phyloP scores from a whole-genome alignment of 73 alveolate species.

The Tetrahymena borealis region DNA sequence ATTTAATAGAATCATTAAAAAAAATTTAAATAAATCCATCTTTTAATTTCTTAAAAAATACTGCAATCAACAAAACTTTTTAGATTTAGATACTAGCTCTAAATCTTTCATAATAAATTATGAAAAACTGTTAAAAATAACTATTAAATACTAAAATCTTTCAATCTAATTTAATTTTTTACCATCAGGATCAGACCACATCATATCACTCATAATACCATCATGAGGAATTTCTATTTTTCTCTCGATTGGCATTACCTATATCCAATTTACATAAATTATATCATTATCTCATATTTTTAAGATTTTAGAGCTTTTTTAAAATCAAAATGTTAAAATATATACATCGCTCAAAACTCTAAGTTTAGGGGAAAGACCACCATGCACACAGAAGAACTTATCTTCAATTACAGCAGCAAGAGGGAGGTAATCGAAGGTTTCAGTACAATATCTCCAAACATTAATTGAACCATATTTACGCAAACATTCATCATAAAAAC shows the following conservation, averaged over 20 bases:
- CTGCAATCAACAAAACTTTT: conserved; percentile 13
- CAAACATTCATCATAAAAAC: conserved; percentile 92
- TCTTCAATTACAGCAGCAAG: conserved; percentile 93
- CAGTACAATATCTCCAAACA: conserved; percentile 99
- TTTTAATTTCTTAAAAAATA: too few relatives aligned
- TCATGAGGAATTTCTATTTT: conserved; percentile 90
- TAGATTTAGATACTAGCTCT: conserved; percentile 28
- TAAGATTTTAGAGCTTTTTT: neutral
- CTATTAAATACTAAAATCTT: conserved; percentile 46
- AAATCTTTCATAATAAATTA: neutral
- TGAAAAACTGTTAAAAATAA: conserved; percentile 32
- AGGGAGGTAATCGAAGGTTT: conserved; percentile 95
- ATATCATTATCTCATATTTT: neutral
- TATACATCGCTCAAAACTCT: conserved; percentile 19
- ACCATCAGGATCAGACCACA: conserved; percentile 95
- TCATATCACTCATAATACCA: conserved; percentile 90
- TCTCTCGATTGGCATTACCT: conserved; percentile 55
- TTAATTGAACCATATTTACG: conserved; percentile 90
- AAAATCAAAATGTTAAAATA: neutral
- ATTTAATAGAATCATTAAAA: neutral
- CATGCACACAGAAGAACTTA: conserved; percentile 87
- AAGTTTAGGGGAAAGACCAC: conserved; percentile 83
- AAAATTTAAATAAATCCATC: neutral
- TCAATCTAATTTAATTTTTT: conserved; percentile 55
- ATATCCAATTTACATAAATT: neutral